A percentile compares a stretch with the other conserved stretches of the same genome.
Evolutionary conservation across 2,329 filamentous ascomycete species (phyloP).

Genomic region (Pseudopithomyces maydicus): DNA sequence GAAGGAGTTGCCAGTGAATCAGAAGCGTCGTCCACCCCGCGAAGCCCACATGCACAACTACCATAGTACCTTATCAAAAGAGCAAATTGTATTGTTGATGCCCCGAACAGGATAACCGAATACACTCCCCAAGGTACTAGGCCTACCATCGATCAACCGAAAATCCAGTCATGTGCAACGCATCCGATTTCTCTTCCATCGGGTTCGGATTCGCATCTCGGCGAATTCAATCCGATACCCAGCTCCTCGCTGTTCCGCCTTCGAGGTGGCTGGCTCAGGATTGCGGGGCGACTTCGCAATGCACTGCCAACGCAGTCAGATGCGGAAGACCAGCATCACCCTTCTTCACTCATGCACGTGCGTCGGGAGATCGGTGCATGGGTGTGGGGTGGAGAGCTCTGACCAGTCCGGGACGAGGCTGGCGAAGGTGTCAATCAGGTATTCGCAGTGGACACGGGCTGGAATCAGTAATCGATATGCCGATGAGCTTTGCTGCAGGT

Average conservation of each 20-base stretch:
- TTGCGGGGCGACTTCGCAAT: not conserved
- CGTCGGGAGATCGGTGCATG: slow-evolving; percentile 7
- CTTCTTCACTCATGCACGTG: not conserved
- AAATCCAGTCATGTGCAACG: too few species aligned
- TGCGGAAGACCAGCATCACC: not conserved
- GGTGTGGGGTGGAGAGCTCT: not conserved
- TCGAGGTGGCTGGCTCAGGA: not conserved
- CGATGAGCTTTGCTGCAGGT: not conserved
- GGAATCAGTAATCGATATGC: not conserved
- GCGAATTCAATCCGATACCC: too few species aligned
- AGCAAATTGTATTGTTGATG: too few species aligned
- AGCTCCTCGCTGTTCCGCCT: not conserved
- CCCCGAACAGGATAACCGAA: too few species aligned
- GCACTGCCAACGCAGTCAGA: not conserved
- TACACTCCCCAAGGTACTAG: too few species aligned
- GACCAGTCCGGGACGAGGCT: not conserved
- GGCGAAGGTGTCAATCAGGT: not conserved
- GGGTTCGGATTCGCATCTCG: too few species aligned
- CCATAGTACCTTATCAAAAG: too few species aligned
- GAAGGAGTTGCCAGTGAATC: too few species aligned
- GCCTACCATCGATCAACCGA: too few species aligned
- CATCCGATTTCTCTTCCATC: too few species aligned
- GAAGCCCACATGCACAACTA: too few species aligned
- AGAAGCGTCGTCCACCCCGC: too few species aligned
- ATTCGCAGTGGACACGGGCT: not conserved